Evolutionary conservation across 2,329 filamentous ascomycete genomes (phyloP).

Genomic region (Hymenoscyphus fructigenus): DNA sequence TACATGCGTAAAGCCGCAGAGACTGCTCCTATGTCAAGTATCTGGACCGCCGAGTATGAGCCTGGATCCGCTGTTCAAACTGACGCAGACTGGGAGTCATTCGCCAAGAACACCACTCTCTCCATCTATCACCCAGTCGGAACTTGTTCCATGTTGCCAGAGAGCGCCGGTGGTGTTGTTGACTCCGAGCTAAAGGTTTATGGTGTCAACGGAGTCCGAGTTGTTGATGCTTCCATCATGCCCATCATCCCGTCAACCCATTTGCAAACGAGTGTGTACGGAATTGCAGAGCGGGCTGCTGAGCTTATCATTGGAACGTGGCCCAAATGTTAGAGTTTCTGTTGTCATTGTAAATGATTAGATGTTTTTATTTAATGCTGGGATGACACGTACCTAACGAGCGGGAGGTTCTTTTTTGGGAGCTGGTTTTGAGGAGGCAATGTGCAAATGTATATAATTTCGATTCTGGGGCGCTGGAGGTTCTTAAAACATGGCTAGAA

Average conservation of each 20-base stretch:
- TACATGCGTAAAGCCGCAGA: constrained; percentile 22
- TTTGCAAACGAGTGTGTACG: constrained; percentile 11
- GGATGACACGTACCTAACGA: background rate
- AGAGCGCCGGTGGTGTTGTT: constrained; percentile 8
- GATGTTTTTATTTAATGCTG: background rate
- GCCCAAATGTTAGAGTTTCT: background rate
- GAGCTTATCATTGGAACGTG: background rate
- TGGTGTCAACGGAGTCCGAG: constrained; percentile 4
- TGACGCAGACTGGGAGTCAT: constrained; percentile 9
- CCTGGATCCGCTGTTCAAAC: constrained; percentile 19
- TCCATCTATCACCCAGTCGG: constrained; percentile 12
- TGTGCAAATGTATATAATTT: background rate
- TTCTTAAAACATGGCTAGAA: background rate
- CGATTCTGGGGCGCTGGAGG: background rate
- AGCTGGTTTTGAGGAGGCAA: background rate
- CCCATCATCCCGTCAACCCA: constrained; percentile 2
- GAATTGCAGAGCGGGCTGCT: constrained; percentile 9
- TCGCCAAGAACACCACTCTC: constrained; percentile 2
- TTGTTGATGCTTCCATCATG: constrained; percentile 11
- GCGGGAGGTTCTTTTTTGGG: background rate
- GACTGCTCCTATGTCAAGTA: constrained; percentile 17
- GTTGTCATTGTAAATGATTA: background rate
- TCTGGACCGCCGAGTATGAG: constrained; percentile 28
- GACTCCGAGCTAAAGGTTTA: constrained; percentile 10
- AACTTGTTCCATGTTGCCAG: constrained; percentile 8